Percentiles rank a stretch among this genome's conserved stretches.
Conservation (phyloP, 1,139 yeast species). For the Taphrina pruni region DNA sequence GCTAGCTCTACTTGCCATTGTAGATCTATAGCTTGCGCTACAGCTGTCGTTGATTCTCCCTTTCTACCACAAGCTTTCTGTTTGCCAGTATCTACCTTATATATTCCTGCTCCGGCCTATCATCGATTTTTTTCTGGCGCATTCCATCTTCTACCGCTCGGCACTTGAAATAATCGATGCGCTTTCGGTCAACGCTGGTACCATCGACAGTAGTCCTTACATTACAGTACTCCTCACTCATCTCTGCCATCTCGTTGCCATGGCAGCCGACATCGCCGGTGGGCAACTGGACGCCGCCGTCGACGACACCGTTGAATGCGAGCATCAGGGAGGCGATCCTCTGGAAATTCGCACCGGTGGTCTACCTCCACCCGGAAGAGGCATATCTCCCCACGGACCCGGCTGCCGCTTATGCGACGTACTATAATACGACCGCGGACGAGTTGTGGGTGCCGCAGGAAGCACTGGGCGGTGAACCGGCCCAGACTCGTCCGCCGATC, state of each 20-base stretch:
- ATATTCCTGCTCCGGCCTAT: not conserved
- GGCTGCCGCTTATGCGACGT: constrained; percentile 10
- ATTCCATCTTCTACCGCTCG: no score
- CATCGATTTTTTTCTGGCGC: not conserved
- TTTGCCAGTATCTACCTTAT: no score
- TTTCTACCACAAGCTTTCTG: no score
- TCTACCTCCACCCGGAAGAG: constrained; percentile 35
- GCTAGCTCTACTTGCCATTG: no score
- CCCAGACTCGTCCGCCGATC: not conserved
- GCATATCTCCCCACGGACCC: constrained; percentile 38
- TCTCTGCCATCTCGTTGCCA: not conserved
- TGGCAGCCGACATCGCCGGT: constrained; percentile 4
- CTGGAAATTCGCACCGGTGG: constrained; percentile 27
- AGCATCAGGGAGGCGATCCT: constrained; percentile 12
- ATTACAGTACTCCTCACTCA: not conserved
- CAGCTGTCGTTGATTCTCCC: no score
- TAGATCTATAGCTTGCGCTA: no score
- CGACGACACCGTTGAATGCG: constrained; percentile 17
- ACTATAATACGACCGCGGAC: constrained; percentile 30
- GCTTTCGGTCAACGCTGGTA: not conserved
- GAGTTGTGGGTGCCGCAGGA: constrained; percentile 30
- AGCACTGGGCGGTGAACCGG: constrained; percentile 21
- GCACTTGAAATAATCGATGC: not conserved
- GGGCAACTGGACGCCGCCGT: constrained; percentile 33
- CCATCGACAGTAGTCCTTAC: not conserved